Evolutionary conservation across 108 stramenopile genomes (phyloP).

Genomic region (Skeletonema potamos): DNA sequence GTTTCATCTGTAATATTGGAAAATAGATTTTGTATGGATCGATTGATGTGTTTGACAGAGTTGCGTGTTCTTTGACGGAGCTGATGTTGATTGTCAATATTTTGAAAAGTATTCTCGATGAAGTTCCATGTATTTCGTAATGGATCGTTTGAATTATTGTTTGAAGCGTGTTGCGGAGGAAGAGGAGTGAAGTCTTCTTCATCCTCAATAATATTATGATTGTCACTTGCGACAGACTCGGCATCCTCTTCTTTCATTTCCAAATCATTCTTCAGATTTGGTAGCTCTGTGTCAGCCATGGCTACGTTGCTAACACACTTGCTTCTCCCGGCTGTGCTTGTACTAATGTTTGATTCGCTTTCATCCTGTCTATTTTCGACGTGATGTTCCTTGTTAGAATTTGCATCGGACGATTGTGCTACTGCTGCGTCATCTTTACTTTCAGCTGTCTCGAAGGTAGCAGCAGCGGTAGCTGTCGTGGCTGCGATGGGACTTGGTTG

Average conservation of each 20-base stretch:
- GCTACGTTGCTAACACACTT: neutral
- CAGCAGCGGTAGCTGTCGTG: neutral
- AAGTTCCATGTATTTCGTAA: slow-evolving; percentile 17
- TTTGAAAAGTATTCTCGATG: slow-evolving; percentile 14
- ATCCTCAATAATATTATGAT: neutral
- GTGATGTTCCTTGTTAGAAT: neutral
- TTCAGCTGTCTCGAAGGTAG: neutral
- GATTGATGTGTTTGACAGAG: slow-evolving; percentile 10
- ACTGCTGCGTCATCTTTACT: neutral
- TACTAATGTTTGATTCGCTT: neutral
- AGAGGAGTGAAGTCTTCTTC: neutral
- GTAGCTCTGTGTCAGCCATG: neutral
- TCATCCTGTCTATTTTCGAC: neutral
- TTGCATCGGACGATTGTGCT: neutral
- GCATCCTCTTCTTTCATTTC: neutral
- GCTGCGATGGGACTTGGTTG: neutral
- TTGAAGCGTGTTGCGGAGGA: neutral
- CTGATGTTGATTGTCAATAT: slow-evolving; percentile 21
- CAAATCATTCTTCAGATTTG: neutral
- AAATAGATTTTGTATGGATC: slow-evolving; percentile 15
- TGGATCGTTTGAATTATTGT: neutral
- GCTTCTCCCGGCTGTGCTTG: neutral
- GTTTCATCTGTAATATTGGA: slow-evolving; percentile 19
- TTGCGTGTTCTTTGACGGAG: slow-evolving; percentile 12
- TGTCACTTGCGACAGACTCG: neutral